Evolutionary conservation across 148 eudicot genomes (phyloP), one percentile per base, ranked within the genome.

Genomic region (Spergularia marina): DNA sequence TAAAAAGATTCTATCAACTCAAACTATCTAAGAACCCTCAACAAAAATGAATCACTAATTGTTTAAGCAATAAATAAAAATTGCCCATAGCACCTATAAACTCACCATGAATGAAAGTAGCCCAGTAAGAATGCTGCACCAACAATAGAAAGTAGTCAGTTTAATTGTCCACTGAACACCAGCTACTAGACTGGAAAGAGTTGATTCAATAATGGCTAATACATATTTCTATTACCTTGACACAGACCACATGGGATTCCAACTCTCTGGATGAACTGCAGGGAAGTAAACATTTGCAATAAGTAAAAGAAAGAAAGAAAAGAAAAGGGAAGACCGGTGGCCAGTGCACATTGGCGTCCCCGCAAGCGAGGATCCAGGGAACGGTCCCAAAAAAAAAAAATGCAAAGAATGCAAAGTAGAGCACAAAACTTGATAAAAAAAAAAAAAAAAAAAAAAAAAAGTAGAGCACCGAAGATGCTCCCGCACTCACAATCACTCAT

Each of bases 171-270:
- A n/a, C 10, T 40, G 63, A 30, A 58, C 63, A 69, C 47, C 71
- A 74, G 8, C 39, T 47, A 13, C 16, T 13, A 49, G 17, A 57
- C n/a, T 61, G 10, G 61, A 3, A 54, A 73, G 6, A 44, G 53
- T 41, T 65, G 16, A 34, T 34, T 34, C 10, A 63, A 63, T 14
- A 63, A 13, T 53, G 39, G 61, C 58, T 77, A 53, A 60, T 34
- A 70, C 10, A 69, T 20, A 25, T 41, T 44, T 58, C 44, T 63
- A 58, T 82, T 86, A 92, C 98, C 97, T 95, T 76, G 98, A 92
- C 66, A 92, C 98, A 34, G 97, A 92, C 98, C 98, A 95, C 98
- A 95, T 95, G 16, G 97, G 98, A 77, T 92, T 95, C 97, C 98
- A 92, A 80, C 88, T 90, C 81, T 95, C 98, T 34, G 98, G 98